A percentile compares a stretch with the other conserved stretches of the same genome.
These are phyloP conservation scores for Caulochytrium protostelioides DNA, from an alignment of 371 early-diverging fungal species.

Conservation along the genomic window DNA sequence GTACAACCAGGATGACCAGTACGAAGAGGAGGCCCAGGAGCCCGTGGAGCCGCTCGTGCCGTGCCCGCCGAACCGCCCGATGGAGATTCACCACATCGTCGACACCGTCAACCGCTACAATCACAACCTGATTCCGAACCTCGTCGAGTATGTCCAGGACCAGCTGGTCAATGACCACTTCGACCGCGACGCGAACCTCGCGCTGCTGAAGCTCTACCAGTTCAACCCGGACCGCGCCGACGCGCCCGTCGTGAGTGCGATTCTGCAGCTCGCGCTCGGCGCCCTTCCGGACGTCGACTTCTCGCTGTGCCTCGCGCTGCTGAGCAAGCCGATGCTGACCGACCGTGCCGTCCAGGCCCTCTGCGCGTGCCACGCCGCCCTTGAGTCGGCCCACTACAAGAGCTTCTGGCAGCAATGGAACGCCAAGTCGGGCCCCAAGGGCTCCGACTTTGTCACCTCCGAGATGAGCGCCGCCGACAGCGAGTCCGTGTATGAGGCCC, in stretches of 20 bases:
- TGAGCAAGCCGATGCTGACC: slow-evolving; percentile 43
- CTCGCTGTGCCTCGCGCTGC: slow-evolving; percentile 61
- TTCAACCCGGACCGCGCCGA: slow-evolving; percentile 62
- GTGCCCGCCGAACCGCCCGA: slow-evolving; percentile 8
- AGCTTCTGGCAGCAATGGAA: slow-evolving; percentile 53
- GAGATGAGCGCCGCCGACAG: slow-evolving; percentile 37
- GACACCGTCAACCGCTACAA: slow-evolving; percentile 42
- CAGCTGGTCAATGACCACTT: slow-evolving; percentile 56
- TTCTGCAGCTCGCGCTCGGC: slow-evolving; percentile 60
- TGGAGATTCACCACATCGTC: slow-evolving; percentile 16
- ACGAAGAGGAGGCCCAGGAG: neutral
- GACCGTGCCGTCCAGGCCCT: slow-evolving; percentile 31
- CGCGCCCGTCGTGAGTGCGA: slow-evolving; percentile 40
- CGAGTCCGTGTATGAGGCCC: slow-evolving; percentile 22
- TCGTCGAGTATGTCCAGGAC: slow-evolving; percentile 56
- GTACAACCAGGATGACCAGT: neutral
- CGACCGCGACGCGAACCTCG: slow-evolving; percentile 73
- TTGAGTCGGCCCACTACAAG: slow-evolving; percentile 53
- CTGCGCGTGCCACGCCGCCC: slow-evolving; percentile 44
- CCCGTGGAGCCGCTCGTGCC: slow-evolving; percentile 2
- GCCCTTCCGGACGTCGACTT: slow-evolving; percentile 70
- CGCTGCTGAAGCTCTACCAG: slow-evolving; percentile 79
- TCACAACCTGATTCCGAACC: slow-evolving; percentile 52
- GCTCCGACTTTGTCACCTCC: slow-evolving; percentile 26
- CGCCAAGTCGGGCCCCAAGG: slow-evolving; percentile 6